Base-by-base conservation (phyloP, 192 early-diverging fungal species). In the Obelidium mucronatum region DNA sequence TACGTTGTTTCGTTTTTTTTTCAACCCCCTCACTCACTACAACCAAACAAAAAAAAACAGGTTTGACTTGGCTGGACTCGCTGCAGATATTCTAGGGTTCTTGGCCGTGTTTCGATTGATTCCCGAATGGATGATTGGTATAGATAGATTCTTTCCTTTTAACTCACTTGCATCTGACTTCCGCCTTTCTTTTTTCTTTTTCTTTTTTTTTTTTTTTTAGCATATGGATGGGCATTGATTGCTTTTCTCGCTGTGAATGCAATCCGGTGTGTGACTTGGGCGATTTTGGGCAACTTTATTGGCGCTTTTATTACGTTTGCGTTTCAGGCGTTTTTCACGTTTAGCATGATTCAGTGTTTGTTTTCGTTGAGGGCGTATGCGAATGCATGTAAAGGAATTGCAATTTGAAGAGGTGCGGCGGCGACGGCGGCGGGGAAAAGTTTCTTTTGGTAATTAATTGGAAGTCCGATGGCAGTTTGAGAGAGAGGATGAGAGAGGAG, bases 221-320 rank as follows among this genome's bases (percentile, higher is more conserved):
- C 37, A 19, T 69, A 69, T 35, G 67, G 67, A 34, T 69, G 67
- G 67, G 67, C 67, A 44, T 53, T 69, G 26, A 30, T 69, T 15
- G 67, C 30, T 1, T 69, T 69, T 28, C 44, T 69, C n/a, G 67
- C 36, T 11, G 67, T 69, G 3, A 30, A 69, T 30, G 42, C 52
- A 3, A 54, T 69, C 30, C 67, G 67, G 2, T 52, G 24, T 24
- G 35, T 69, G 26, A 69, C 67, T 0, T 69, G 67, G 67, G 48
- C 42, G 2, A 36, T 69, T 4, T 24, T 69, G n/a, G 67, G 67
- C 6, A 19, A 8, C 13, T 53, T 69, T 54, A 44, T 6, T 11
- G 30, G 28, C 5, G 67, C 67, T n/a, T 52, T 44, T 54, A 44
- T 53, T 2, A 69, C 67, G 51, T 33, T 69, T 26, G 36, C 36